phyloP scores from a whole-genome alignment of 495 filamentous ascomycete genomes.

The Hypoxylon crocopeplum region DNA sequence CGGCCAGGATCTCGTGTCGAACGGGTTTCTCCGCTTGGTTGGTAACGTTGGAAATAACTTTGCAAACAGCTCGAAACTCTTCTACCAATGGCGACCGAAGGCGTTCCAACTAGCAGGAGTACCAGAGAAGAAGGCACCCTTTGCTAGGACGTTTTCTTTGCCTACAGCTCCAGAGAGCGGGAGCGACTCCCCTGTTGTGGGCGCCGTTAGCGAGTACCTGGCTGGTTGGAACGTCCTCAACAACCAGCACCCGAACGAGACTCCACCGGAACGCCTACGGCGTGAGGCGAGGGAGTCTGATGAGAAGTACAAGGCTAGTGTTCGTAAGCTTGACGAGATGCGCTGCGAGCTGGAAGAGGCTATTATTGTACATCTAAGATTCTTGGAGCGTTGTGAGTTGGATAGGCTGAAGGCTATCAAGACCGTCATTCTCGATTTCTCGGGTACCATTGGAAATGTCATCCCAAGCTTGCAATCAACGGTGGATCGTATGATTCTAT shows the following conservation, averaged over 20 bases:
- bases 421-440: constrained; percentile 96
- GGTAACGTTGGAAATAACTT: constrained; percentile 95
- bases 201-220: constrained; percentile 85
- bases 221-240: constrained; percentile 91
- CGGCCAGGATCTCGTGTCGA: constrained; percentile 87
- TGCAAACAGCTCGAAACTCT: constrained; percentile 95
- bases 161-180: constrained; percentile 54
- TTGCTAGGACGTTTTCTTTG: constrained; percentile 74
- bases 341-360: constrained; percentile 94
- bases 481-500: constrained; percentile 98
- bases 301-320: constrained; percentile 86
- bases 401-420: constrained; percentile 98
- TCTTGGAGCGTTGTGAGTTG: constrained; percentile 97
- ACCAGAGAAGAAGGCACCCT: constrained; percentile 79
- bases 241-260: constrained; percentile 84
- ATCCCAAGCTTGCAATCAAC: constrained; percentile 94
- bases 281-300: constrained; percentile 91
- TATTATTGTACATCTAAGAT: constrained; percentile 88
- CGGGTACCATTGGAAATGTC: constrained; percentile 96
- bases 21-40: constrained; percentile 88
- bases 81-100: constrained; percentile 95
- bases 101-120: constrained; percentile 87
- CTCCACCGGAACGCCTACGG: constrained; percentile 81
- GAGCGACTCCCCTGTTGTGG: constrained; percentile 73
- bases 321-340: constrained; percentile 85